Percentiles rank a stretch among this genome's conserved stretches.
phyloP scores from a whole-genome alignment of 306 rosid genomes.

The Quillaja saponaria region DNA sequence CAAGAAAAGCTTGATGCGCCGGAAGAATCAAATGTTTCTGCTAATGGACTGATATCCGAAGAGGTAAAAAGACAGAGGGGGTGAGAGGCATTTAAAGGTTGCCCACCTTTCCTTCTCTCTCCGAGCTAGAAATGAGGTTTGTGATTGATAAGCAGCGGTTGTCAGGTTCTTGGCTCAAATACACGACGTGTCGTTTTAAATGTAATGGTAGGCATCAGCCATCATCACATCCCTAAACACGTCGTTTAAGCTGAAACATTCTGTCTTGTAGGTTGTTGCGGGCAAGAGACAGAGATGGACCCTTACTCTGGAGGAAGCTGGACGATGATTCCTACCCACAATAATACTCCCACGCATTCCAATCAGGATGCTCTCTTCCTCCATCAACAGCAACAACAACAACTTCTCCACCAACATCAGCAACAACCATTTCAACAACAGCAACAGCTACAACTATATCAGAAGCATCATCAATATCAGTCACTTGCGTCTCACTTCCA shows the following conservation, averaged over 20 bases:
- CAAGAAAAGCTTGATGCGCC: background rate
- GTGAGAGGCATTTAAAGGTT: background rate
- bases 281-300: constrained; percentile 45
- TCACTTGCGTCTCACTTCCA: constrained; percentile 89
- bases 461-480: constrained; percentile 70
- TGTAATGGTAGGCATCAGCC: too few relatives aligned
- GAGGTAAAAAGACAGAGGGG: background rate
- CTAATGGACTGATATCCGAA: background rate
- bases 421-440: constrained; percentile 42
- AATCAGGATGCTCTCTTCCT: constrained; percentile 70
- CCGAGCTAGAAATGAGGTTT: constrained; percentile 15
- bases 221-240: too few relatives aligned
- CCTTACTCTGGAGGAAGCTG: constrained; percentile 73
- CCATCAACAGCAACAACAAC: constrained; percentile 50
- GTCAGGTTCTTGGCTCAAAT: background rate
- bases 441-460: constrained; percentile 37
- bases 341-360: constrained; percentile 54
- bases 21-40: background rate
- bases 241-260: background rate
- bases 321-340: constrained; percentile 78
- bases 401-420: constrained; percentile 30
- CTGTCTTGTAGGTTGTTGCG: constrained; percentile 14
- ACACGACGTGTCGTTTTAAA: constrained; percentile 34
- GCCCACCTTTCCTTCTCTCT: constrained; percentile 17
- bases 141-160: background rate